These are phyloP conservation scores for Dactylellina parvicollis DNA, from an alignment of 2,329 filamentous ascomycete genomes.

Conservation along the genomic window DNA sequence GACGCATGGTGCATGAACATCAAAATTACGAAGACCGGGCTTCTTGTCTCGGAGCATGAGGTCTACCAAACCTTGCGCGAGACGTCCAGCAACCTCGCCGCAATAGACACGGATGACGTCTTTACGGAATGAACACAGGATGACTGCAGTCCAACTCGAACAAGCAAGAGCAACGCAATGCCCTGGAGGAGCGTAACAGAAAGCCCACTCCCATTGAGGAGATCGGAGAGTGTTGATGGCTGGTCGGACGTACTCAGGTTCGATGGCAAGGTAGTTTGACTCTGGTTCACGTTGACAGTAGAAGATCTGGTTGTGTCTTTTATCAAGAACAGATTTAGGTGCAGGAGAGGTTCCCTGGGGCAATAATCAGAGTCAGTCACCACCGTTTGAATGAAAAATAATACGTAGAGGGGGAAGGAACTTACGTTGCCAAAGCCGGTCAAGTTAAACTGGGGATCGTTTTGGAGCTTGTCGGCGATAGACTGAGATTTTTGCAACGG, in stretches of 20 bases:
- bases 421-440: constrained; percentile 16
- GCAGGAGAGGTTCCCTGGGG: not conserved
- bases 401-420: not conserved
- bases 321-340: not conserved
- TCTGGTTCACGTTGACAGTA: constrained; percentile 15
- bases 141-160: not conserved
- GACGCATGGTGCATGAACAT: not conserved
- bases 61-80: not conserved
- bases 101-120: constrained; percentile 9
- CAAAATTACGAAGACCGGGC: not conserved
- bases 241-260: constrained; percentile 2
- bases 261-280: not conserved
- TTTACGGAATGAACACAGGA: constrained; percentile 3
- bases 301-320: constrained; percentile 10
- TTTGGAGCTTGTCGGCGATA: not conserved
- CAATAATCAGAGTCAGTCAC: not conserved
- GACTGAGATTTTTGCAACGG: not conserved
- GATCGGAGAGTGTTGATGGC: constrained; percentile 7
- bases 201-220: constrained; percentile 20
- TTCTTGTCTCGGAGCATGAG: constrained; percentile 14
- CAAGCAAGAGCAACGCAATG: constrained; percentile 17
- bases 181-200: constrained; percentile 16
- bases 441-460: not conserved
- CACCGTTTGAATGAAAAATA: not conserved
- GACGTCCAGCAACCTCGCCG: constrained; percentile 19